Base-by-base conservation (phyloP, 2,329 filamentous ascomycete species). In the Pyrenophora tritici-repentis region DNA sequence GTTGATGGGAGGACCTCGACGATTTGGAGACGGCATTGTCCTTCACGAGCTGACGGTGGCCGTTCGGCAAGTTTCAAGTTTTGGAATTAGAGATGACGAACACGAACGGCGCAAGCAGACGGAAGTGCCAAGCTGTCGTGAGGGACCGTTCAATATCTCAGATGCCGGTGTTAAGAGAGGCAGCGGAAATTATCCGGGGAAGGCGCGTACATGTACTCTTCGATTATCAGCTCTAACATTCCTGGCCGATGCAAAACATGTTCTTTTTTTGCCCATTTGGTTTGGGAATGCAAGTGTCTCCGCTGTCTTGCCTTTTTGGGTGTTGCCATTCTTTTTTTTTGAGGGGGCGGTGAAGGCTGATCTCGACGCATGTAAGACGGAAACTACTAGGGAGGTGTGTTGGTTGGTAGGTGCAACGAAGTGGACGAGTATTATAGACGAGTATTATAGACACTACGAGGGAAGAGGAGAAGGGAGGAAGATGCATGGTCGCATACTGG, bases 211-310 rank as follows among this genome's bases (percentile, higher is more conserved):
- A 22, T 41, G 18, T 3, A n/a, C n/a, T 24, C 6, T 24, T 24
- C 22, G 22, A 24, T 24, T 24, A 7, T 24, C 22, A 24, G 22
- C 22, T 24, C 22, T 24, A 24, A 24, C 22, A 24, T 7, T 62
- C 59, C 55, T 55, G 57, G 59, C 55, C 59, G 57, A 60, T 62
- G 59, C 57, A 60, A 24, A 17, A 7, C n/a, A 39, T 37, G 45
- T 18, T 44, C 52, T 55, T 50, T 52, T 37, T 49, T 35, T n/a
- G n/a, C n/a, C n/a, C n/a, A n/a, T n/a, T n/a, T n/a, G n/a, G n/a
- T n/a, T n/a, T n/a, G n/a, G n/a, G n/a, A n/a, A n/a, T n/a, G n/a
- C n/a, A n/a, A n/a, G n/a, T n/a, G n/a, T n/a, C n/a, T n/a, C n/a
- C n/a, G n/a, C n/a, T n/a, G n/a, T n/a, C n/a, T 34, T 31, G 29